These are phyloP conservation scores for Leucogyrophana mollusca DNA, from an alignment of 768 basidiomycete genomes.

Conservation along the genomic window DNA sequence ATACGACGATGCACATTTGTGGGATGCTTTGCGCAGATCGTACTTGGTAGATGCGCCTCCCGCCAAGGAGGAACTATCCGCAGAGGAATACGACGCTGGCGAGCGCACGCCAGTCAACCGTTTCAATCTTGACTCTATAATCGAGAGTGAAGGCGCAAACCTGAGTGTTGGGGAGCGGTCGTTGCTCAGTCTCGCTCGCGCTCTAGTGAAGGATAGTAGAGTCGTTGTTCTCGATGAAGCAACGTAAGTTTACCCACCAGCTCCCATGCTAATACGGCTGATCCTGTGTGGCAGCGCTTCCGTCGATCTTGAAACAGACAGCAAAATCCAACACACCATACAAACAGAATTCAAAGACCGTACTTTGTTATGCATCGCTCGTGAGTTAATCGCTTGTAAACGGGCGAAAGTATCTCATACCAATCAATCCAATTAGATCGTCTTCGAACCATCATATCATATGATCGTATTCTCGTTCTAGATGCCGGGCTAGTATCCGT, in stretches of 20 bases:
- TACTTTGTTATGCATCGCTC: slow-evolving; percentile 51
- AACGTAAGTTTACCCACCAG: slow-evolving; percentile 33
- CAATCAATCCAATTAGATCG: slow-evolving; percentile 38
- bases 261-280: slow-evolving; percentile 7
- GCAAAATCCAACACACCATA: slow-evolving; percentile 49
- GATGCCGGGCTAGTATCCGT: slow-evolving; percentile 59
- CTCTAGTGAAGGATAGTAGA: slow-evolving; percentile 49
- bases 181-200: slow-evolving; percentile 52
- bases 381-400: no score
- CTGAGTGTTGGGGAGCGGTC: slow-evolving; percentile 47
- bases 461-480: slow-evolving; percentile 71
- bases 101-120: slow-evolving; percentile 25
- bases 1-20: slow-evolving; percentile 64
- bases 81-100: slow-evolving; percentile 14
- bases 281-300: slow-evolving; percentile 24
- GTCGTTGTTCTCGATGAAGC: slow-evolving; percentile 51
- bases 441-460: slow-evolving; percentile 52
- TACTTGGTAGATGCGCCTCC: slow-evolving; percentile 36
- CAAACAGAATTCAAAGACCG: slow-evolving; percentile 44
- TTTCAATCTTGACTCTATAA: slow-evolving; percentile 48
- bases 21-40: slow-evolving; percentile 73
- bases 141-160: slow-evolving; percentile 55
- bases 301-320: slow-evolving; percentile 48
- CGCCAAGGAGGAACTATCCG: slow-evolving; percentile 27
- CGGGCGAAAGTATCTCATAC: no score